These are phyloP conservation scores for Trametes meyenii DNA, from an alignment of 768 basidiomycete genomes.

Conservation along the genomic window DNA sequence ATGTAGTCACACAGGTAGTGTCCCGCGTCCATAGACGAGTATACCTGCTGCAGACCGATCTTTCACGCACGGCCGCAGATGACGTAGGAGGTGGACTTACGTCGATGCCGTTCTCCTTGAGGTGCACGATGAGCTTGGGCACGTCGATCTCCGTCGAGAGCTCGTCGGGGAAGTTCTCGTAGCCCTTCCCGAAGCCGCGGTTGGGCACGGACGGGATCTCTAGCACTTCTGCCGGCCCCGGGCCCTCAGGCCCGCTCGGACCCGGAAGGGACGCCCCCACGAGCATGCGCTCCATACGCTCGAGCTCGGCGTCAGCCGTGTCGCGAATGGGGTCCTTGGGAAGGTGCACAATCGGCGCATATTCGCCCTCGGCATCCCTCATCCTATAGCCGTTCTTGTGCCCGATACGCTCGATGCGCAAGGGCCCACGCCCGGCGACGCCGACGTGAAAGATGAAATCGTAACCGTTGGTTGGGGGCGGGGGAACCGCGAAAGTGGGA, in stretches of 20 bases:
- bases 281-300: constrained; percentile 38
- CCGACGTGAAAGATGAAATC: constrained; percentile 76
- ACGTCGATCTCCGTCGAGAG: constrained; percentile 64
- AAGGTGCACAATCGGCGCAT: constrained; percentile 47
- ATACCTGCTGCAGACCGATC: constrained; percentile 52
- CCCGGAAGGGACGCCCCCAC: constrained; percentile 36
- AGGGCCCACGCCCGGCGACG: constrained; percentile 62
- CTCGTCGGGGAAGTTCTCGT: constrained; percentile 58
- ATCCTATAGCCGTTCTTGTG: constrained; percentile 72
- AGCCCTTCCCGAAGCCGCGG: constrained; percentile 42
- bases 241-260: constrained; percentile 11
- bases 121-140: constrained; percentile 54
- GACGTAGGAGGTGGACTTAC: constrained; percentile 31
- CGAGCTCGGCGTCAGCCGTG: constrained; percentile 40
- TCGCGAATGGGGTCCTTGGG: constrained; percentile 45
- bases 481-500: constrained; percentile 43
- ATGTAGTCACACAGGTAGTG: constrained; percentile 79
- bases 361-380: constrained; percentile 63
- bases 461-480: constrained; percentile 51
- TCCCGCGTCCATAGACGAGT: constrained; percentile 75
- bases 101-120: constrained; percentile 54
- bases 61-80: neutral
- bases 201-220: constrained; percentile 26
- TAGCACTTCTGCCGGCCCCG: constrained; percentile 16
- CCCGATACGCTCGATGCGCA: constrained; percentile 62